phyloP scores from a whole-genome alignment of 805 yeast genomes.

The Clavispora phyllophila region DNA sequence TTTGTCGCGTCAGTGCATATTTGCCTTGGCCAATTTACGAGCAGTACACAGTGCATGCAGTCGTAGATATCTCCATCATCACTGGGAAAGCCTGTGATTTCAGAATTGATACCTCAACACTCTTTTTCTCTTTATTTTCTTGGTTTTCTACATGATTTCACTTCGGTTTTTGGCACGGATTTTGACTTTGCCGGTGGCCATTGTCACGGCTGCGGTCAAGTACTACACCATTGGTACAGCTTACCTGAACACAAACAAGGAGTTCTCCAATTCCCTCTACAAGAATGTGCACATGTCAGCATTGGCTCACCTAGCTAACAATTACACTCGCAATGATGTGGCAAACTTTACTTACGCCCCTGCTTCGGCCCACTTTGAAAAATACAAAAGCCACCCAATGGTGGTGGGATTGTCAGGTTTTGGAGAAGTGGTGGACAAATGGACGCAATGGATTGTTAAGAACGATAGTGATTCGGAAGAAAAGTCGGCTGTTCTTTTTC shows the following conservation, averaged over 20 bases:
- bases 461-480: neutral
- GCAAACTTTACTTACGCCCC: slow-evolving; percentile 19
- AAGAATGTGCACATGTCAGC: slow-evolving; percentile 26
- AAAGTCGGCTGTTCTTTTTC: slow-evolving; percentile 17
- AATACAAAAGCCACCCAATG: slow-evolving; percentile 11
- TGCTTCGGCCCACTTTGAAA: slow-evolving; percentile 13
- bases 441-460: slow-evolving; percentile 14
- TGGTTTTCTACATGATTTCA: slow-evolving; percentile 11
- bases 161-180: slow-evolving; percentile 17
- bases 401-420: slow-evolving; percentile 8
- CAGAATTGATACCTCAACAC: too few species aligned
- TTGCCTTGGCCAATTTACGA: neutral
- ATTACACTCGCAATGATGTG: slow-evolving; percentile 19
- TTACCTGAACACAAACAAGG: slow-evolving; percentile 22
- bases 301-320: slow-evolving; percentile 22
- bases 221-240: slow-evolving; percentile 32
- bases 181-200: slow-evolving; percentile 21
- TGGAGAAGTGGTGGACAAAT: slow-evolving; percentile 11
- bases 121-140: neutral
- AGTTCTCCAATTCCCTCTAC: slow-evolving; percentile 24
- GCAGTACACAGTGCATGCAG: neutral
- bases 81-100: too few species aligned
- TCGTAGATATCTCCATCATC: neutral
- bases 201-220: slow-evolving; percentile 16
- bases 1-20: neutral